Conservation (phyloP, 176 grass and related monocot species). For the Puya raimondii region DNA sequence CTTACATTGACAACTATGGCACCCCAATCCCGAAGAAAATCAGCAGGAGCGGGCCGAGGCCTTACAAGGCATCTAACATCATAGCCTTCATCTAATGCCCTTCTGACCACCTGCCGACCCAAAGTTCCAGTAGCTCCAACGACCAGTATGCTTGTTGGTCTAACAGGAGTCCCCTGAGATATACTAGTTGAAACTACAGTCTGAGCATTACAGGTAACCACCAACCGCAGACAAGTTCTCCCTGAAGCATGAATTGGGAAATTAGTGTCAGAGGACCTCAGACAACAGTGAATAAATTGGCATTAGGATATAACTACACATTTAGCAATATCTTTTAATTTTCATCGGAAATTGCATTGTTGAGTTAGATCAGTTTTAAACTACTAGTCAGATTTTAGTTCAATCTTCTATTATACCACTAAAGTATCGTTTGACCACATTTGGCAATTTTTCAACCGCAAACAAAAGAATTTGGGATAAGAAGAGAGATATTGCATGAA, state of each 20-base stretch:
- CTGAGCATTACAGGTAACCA: conserved; percentile 60
- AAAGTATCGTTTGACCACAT: no score
- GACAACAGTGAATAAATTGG: neutral
- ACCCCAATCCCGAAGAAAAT: conserved; percentile 95
- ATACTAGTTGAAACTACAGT: conserved; percentile 57
- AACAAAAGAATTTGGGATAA: no score
- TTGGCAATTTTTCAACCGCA: no score
- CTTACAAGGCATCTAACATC: conserved; percentile 96
- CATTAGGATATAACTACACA: neutral
- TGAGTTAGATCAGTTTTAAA: no score
- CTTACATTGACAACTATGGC: conserved; percentile 89
- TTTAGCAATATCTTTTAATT: no score
- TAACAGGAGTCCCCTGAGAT: conserved; percentile 81
- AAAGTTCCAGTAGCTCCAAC: conserved; percentile 91
- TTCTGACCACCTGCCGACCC: conserved; percentile 76
- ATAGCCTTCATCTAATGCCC: conserved; percentile 93
- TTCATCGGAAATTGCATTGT: no score
- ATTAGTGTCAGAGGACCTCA: neutral
- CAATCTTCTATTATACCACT: no score
- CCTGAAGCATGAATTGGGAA: conserved; percentile 20
- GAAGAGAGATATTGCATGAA: no score
- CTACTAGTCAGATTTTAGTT: no score
- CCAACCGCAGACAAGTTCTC: conserved; percentile 27
- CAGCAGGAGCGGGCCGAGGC: conserved; percentile 81
- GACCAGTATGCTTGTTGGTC: conserved; percentile 78